Evolutionary conservation across 805 yeast species (phyloP).

Genomic region (Zygoascus bituminiphila): DNA sequence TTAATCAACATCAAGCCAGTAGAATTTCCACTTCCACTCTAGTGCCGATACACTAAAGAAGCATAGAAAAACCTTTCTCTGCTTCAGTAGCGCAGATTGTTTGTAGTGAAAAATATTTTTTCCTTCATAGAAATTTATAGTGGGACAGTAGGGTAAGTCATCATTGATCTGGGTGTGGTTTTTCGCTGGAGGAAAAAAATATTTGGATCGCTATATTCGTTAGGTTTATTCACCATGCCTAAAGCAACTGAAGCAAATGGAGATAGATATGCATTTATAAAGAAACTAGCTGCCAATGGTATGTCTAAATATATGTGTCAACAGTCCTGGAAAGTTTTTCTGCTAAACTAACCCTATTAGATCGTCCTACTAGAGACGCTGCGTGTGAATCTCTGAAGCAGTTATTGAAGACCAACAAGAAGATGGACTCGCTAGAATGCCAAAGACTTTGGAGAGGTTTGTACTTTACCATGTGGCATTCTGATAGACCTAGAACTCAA

Average conservation of each 20-base stretch:
- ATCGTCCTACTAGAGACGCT: slow-evolving; percentile 62
- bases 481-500: slow-evolving; percentile 90
- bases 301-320: too few relatives aligned
- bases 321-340: background rate
- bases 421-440: slow-evolving; percentile 42
- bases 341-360: slow-evolving; percentile 17
- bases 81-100: background rate
- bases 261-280: slow-evolving; percentile 45
- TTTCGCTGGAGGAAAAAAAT: background rate
- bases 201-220: too few relatives aligned
- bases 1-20: background rate
- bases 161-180: too few relatives aligned
- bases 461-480: slow-evolving; percentile 91
- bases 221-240: slow-evolving; percentile 13
- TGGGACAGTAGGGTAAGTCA: background rate
- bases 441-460: slow-evolving; percentile 95
- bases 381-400: slow-evolving; percentile 59
- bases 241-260: slow-evolving; percentile 7
- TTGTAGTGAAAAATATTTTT: background rate
- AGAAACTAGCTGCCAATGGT: slow-evolving; percentile 69
- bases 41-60: slow-evolving; percentile 23
- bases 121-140: slow-evolving; percentile 8
- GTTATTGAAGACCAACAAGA: slow-evolving; percentile 41
- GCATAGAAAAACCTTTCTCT: slow-evolving; percentile 1
- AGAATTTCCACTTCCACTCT: slow-evolving; percentile 28